Evolutionary conservation across 176 grass and related monocot genomes (phyloP).

Genomic region (Ananas comosus): DNA sequence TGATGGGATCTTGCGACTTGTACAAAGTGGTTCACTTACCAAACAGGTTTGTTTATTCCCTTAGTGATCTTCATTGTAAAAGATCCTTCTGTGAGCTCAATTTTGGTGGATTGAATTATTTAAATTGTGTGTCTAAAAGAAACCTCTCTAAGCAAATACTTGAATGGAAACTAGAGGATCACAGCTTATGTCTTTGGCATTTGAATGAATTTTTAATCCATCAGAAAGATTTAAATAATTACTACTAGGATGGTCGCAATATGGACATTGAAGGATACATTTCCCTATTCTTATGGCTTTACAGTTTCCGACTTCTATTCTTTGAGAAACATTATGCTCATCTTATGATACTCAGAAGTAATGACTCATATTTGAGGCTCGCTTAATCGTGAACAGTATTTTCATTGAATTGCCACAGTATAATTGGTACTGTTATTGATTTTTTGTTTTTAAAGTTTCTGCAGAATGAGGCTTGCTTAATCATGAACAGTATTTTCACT

Average conservation of each 20-base stretch:
- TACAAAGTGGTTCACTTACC: slow-evolving; percentile 38
- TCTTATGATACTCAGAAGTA: too few relatives aligned
- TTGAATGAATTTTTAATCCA: background rate
- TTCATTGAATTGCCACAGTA: too few relatives aligned
- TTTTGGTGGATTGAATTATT: background rate
- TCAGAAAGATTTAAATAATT: background rate
- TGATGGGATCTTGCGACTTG: slow-evolving; percentile 54
- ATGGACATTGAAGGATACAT: background rate
- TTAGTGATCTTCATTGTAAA: background rate
- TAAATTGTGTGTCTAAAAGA: background rate
- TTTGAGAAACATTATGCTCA: too few relatives aligned
- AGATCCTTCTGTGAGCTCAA: background rate
- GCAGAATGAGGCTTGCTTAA: too few relatives aligned
- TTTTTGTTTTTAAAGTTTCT: too few relatives aligned
- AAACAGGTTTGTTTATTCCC: slow-evolving; percentile 44
- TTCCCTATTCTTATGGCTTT: too few relatives aligned
- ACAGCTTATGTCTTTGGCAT: background rate
- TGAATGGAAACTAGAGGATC: background rate
- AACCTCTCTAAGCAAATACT: background rate
- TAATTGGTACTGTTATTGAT: too few relatives aligned
- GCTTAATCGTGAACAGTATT: too few relatives aligned
- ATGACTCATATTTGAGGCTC: too few relatives aligned
- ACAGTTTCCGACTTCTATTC: too few relatives aligned
- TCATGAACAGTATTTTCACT: too few relatives aligned
- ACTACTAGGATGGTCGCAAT: background rate